Evolutionary conservation across 2,329 filamentous ascomycete species (phyloP), one percentile per base, ranked within the genome.

Genomic region (Fusarium mexicanum): DNA sequence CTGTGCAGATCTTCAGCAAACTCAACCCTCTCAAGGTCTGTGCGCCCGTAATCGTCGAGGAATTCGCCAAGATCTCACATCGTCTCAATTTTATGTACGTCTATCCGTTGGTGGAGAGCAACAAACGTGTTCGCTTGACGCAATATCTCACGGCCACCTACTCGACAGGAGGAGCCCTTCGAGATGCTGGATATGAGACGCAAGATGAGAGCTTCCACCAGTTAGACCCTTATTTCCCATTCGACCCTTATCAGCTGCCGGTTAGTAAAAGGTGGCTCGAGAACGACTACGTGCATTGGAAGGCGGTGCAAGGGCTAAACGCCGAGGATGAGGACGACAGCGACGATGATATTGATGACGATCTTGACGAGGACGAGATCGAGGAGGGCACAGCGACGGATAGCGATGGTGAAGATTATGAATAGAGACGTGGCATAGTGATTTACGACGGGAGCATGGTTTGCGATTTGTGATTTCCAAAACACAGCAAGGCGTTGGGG

Each of bases 21-120:
- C 91, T 99, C 77, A 99, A 99, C 81, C 96, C 96, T 2, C 90
- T 99, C 61, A 98, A 98, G 81, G 93, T 99, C 74, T 98, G 95
- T 86, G 94, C 95, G 5, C 94, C 95, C 0, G 90, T 90, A 14
- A 98, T 99, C 69, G 96, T 98, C 33, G 89, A 93, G 55, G 94
- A 98, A 78, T 99, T 98, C 80, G 95, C 96, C 29, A 93, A 93
- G 79, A 91, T 98, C 60, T 91, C 95, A 4, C 91, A 94, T 78
- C 93, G 96, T 73, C 91, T 98, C 69, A 90, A 92, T 66, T 93
- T 99, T 79, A 89, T 98, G 82, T 98, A 98, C 81, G 91, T 98
- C 38, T 97, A 94, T 81, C 91, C 94, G 2, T 87, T 97, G 61
- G 88, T 99, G 31, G 96, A 98, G 80, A 92, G 91, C 71, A 99